Base-by-base conservation (phyloP, 345 rosid species). In the Acer negundo region DNA sequence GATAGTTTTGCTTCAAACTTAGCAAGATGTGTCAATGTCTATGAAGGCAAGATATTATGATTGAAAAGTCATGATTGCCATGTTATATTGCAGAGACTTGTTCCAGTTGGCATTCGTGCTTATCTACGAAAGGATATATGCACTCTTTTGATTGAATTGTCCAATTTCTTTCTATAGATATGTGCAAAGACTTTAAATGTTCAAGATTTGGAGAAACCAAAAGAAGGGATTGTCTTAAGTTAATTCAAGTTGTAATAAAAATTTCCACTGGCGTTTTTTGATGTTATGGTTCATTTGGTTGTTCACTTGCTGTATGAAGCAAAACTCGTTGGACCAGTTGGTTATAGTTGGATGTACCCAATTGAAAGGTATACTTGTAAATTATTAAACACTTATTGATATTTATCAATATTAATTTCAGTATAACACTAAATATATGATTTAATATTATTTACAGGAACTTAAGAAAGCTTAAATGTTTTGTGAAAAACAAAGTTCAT, bases 251-350 rank as follows among this genome's bases (percentile, higher is more conserved):
- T 80, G 7, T 38, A 31, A 31, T 75, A 6, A 23, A 46, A 19
- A 46, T 20, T 75, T 70, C 79, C 65, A 17, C 51, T 51, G 0
- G 3, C 72, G 0, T 80, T 80, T 23, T 75, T 75, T 38, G 66
- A 80, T 22, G 15, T 62, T 2, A 75, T 75, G 79, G 71, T 22
- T 0, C 82, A 80, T 5, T 62, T 75, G 6, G 16, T 23, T 6
- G 51, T 80, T 1, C 72, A 80, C 17, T 70, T 80, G 7, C 40
- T 26, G 1, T 2, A 13, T 19, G 62, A 75, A 24, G 46, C 56
- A 0, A 28, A 0, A 9, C 3, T 75, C 5, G 15, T 1, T 7
- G 40, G 72, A 1, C 67, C 47, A 2, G 12, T 49, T 0, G 13
- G 46, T 10, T 80, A 20, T 62, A 70, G 20, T 1, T 74, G 78